These are phyloP conservation scores for Magnusiomyces tetraspermus DNA, from an alignment of 1,139 yeast species.

Conservation along the genomic window DNA sequence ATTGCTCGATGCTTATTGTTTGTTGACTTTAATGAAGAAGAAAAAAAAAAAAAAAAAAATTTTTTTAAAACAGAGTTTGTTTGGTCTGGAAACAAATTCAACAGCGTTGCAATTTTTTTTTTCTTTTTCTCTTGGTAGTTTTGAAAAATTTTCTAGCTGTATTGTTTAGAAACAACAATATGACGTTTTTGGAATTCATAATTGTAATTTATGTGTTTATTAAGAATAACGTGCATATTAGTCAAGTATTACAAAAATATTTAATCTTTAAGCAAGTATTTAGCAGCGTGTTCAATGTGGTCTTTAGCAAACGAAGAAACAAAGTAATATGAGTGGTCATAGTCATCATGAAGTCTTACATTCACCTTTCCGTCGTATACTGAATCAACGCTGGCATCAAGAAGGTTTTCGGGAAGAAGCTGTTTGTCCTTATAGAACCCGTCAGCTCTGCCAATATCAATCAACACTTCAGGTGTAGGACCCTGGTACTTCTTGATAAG, in stretches of 20 bases:
- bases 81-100: too few species aligned
- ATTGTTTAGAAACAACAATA: too few species aligned
- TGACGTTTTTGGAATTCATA: too few species aligned
- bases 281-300: conserved; percentile 84
- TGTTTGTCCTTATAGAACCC: conserved; percentile 59
- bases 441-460: conserved; percentile 78
- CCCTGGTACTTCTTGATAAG: conserved; percentile 49
- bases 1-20: not conserved
- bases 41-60: not conserved
- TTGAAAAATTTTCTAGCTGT: too few species aligned
- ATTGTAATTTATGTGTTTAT: too few species aligned
- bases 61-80: too few species aligned
- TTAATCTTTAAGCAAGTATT: conserved; percentile 36
- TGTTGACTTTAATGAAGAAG: not conserved
- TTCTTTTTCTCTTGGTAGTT: too few species aligned
- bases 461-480: conserved; percentile 54
- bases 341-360: conserved; percentile 64
- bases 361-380: conserved; percentile 56
- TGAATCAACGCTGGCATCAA: conserved; percentile 51
- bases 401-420: conserved; percentile 67
- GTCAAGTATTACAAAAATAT: too few species aligned
- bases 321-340: conserved; percentile 86
- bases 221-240: too few species aligned
- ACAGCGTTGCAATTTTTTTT: too few species aligned
- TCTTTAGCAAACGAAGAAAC: conserved; percentile 71